A percentile compares a stretch with the other conserved stretches of the same genome.
phyloP scores from a whole-genome alignment of 495 filamentous ascomycete species.

The Hypoxylon lenormandii region DNA sequence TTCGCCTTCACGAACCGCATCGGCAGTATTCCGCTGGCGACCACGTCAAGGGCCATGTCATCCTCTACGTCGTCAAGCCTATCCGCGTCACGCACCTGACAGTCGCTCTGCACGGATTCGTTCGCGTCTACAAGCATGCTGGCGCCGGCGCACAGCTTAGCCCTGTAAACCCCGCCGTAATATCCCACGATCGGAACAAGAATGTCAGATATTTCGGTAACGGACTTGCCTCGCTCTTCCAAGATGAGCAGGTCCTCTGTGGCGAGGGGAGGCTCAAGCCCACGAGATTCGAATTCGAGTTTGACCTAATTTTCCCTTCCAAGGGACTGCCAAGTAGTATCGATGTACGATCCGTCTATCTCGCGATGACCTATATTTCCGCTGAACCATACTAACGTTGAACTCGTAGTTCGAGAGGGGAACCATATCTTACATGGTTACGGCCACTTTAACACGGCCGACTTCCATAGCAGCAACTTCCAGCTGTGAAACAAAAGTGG shows the following conservation, averaged over 20 bases:
- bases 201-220: conserved; percentile 78
- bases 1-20: conserved; percentile 85
- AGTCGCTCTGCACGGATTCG: conserved; percentile 85
- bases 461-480: conserved; percentile 84
- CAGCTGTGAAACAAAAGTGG: conserved; percentile 81
- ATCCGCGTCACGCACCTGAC: conserved; percentile 90
- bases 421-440: conserved; percentile 88
- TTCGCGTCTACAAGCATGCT: conserved; percentile 85
- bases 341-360: conserved; percentile 72
- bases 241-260: conserved; percentile 89
- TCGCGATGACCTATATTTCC: background rate
- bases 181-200: conserved; percentile 58
- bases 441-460: conserved; percentile 88
- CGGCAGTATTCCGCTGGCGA: conserved; percentile 79
- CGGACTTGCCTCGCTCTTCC: conserved; percentile 86
- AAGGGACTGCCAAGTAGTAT: conserved; percentile 89
- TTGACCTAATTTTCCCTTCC: conserved; percentile 82
- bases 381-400: conserved; percentile 40
- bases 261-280: conserved; percentile 88
- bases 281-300: conserved; percentile 90
- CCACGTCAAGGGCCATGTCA: conserved; percentile 75
- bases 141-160: conserved; percentile 71
- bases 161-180: conserved; percentile 58
- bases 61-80: conserved; percentile 82
- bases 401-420: conserved; percentile 87